phyloP scores from a whole-genome alignment of 495 filamentous ascomycete species.

The Aspergillus cavernicola region DNA sequence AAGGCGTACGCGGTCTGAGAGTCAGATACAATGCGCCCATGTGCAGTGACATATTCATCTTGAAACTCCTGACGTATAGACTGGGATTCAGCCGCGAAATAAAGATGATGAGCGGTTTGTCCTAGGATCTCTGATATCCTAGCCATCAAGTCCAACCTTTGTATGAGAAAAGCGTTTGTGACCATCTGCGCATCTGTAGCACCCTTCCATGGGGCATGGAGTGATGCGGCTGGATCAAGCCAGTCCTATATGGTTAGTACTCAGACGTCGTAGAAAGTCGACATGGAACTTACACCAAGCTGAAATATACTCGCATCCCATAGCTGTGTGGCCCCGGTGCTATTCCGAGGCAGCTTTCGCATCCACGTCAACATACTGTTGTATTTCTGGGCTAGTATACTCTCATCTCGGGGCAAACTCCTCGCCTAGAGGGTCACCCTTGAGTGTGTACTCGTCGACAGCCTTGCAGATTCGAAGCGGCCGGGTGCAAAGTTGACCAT shows the following conservation, averaged over 20 bases:
- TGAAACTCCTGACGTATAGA: slow-evolving; percentile 35
- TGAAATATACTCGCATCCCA: background rate
- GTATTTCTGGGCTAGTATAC: too few relatives aligned
- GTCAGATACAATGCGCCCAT: slow-evolving; percentile 37
- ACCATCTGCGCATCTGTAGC: slow-evolving; percentile 40
- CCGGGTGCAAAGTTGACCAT: too few relatives aligned
- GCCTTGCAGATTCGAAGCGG: too few relatives aligned
- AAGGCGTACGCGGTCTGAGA: slow-evolving; percentile 48
- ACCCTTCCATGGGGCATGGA: background rate
- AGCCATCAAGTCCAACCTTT: slow-evolving; percentile 30
- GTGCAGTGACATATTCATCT: slow-evolving; percentile 39
- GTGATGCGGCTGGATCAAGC: background rate
- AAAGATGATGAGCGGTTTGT: slow-evolving; percentile 17
- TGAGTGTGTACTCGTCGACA: too few relatives aligned
- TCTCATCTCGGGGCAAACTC: too few relatives aligned
- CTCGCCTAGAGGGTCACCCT: too few relatives aligned
- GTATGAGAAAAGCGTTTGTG: slow-evolving; percentile 51
- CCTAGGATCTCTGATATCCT: slow-evolving; percentile 24
- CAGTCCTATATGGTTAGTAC: background rate
- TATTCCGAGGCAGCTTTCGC: background rate
- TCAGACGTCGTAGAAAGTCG: background rate
- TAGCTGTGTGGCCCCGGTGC: background rate
- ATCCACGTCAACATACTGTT: background rate
- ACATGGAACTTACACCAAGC: background rate
- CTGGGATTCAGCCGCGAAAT: slow-evolving; percentile 24